Conservation (phyloP, 768 basidiomycete species). For the Tricholoma saponaceum region DNA sequence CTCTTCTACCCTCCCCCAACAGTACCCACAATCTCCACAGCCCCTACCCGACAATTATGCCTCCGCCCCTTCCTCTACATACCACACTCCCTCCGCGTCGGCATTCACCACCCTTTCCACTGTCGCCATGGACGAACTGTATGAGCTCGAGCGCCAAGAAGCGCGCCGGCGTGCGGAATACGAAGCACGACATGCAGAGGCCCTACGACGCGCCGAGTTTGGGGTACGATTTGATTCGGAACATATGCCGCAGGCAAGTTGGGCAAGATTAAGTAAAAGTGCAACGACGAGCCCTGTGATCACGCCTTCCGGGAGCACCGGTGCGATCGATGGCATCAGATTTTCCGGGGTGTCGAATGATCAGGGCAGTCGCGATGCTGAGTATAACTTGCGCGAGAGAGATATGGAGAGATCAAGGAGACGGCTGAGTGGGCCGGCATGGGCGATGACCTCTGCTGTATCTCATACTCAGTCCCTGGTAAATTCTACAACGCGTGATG, state of each 20-base stretch:
- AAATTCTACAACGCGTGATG: constrained; percentile 9
- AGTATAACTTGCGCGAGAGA: constrained; percentile 21
- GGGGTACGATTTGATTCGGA: constrained; percentile 47
- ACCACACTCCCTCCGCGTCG: constrained; percentile 25
- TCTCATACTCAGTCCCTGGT: constrained; percentile 25
- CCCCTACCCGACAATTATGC: constrained; percentile 21
- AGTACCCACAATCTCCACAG: constrained; percentile 17
- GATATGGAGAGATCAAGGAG: constrained; percentile 27
- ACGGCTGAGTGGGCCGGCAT: constrained; percentile 52
- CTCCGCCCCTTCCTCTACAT: constrained; percentile 11
- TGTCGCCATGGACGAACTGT: constrained; percentile 85
- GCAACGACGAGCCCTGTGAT: constrained; percentile 64
- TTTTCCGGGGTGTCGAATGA: constrained; percentile 36
- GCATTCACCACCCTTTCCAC: constrained; percentile 68
- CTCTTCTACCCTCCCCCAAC: constrained; percentile 18
- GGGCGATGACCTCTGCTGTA: constrained; percentile 44
- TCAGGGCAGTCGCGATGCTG: constrained; percentile 22
- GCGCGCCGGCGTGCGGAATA: constrained; percentile 83
- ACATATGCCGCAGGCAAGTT: constrained; percentile 12
- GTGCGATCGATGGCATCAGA: constrained; percentile 29
- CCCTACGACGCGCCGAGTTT: constrained; percentile 66
- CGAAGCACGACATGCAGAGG: constrained; percentile 72
- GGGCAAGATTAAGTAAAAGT: constrained; percentile 47
- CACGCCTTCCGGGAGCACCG: constrained; percentile 25
- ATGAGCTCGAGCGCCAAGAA: constrained; percentile 84